Evolutionary conservation across 768 basidiomycete genomes (phyloP), one percentile per base, ranked within the genome.

Genomic region (Russula olivacea): DNA sequence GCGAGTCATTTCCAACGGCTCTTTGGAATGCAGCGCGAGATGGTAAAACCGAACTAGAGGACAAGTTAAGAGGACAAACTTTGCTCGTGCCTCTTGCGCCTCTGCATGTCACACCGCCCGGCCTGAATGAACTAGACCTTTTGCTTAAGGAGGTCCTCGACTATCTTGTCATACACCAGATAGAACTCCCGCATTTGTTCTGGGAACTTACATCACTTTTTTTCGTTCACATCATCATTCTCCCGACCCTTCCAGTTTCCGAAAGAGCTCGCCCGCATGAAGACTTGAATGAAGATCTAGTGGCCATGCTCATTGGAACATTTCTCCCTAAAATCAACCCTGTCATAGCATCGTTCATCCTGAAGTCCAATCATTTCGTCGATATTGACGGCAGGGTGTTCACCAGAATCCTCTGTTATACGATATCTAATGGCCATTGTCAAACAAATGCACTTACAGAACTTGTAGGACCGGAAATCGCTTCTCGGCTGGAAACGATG

Each of bases 331-430:
- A 50, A 0, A 60, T 78, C 4, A 76, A 83, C 64, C 63, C 72
- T 10, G 65, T 68, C 0, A 68, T 76, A 1, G 76, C 23, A 34
- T 50, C 11, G 58, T 61, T 53, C 15, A 36, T 48, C 21, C 47
- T 69, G n/a, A 65, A 74, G 7, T 61, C 70, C 17, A 59, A 63
- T 32, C 59, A 68, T 43, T 66, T 72, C 43, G 63, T 80, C n/a
- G 80, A 84, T 58, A 57, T 87, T 7, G 86, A 88, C 66, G 81
- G 81, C 15, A 74, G 78, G 40, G 71, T 86, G 11, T 86, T 83
- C 69, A 59, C 75, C 17, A 71, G 76, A 17, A 72, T 86, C 25
- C 57, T 86, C 43, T 72, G 72, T 12, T 75, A 76, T 66, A 41
- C 77, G 23, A 70, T 76, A 8, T 64, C 73, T 30, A 58, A 56